Percentiles rank a stretch among this genome's conserved stretches.
Conservation (phyloP, 805 yeast genomes). For the Starmerella gropengiesseri region DNA sequence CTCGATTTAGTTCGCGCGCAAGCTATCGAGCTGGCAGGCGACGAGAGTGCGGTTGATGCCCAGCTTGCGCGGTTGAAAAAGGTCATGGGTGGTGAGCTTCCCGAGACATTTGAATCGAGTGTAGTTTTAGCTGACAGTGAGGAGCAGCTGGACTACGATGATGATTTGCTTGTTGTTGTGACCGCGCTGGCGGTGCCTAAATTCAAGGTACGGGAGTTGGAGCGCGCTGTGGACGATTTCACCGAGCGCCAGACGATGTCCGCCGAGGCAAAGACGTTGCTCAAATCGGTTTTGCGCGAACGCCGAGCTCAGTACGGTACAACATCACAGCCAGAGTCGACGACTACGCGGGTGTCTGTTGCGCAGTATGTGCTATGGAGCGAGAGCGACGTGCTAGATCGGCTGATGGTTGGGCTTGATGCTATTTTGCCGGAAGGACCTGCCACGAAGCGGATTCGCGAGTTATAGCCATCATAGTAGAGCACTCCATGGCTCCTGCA, state of each 20-base stretch:
- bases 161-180: constrained; percentile 16
- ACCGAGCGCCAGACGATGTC: constrained; percentile 15
- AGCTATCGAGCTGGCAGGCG: constrained; percentile 7
- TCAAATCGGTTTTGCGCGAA: constrained; percentile 12
- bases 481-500: too few species aligned
- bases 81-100: constrained; percentile 10
- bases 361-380: constrained; percentile 1
- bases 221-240: constrained; percentile 7
- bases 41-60: constrained; percentile 1
- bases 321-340: background rate
- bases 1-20: constrained; percentile 4
- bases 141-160: constrained; percentile 17
- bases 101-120: constrained; percentile 15
- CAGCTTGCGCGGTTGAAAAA: constrained; percentile 9
- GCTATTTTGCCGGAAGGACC: background rate
- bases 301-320: constrained; percentile 23
- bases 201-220: constrained; percentile 11
- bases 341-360: background rate
- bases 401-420: background rate
- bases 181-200: constrained; percentile 12
- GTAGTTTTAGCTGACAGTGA: constrained; percentile 13
- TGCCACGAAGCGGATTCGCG: constrained; percentile 1
- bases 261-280: constrained; percentile 13
- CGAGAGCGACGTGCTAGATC: constrained; percentile 17
- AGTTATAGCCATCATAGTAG: too few species aligned